Base-by-base conservation (phyloP, 2,329 filamentous ascomycete genomes). In the Pyrenophora teres region DNA sequence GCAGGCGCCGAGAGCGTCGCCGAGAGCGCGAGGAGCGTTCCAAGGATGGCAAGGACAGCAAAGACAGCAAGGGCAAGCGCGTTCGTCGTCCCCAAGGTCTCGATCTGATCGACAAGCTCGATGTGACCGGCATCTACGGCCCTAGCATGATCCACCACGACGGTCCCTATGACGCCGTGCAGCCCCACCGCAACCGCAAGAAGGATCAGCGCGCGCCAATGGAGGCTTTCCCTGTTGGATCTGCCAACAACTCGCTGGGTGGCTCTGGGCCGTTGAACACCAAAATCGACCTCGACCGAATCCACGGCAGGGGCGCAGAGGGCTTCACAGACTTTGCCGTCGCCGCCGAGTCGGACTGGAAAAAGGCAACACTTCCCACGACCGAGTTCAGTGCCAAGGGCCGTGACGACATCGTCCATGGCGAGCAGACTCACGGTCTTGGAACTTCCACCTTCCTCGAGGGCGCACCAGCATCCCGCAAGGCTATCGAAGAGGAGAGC, bases 371-470 rank as follows among this genome's bases (percentile, higher is more conserved):
- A n/a, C 56, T 54, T 9, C 44, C 58, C 16, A 40, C 64, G 38
- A 64, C 63, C 15, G 62, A 62, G 23, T 74, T 69, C 59, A 72
- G 69, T 37, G 62, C 80, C 77, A 65, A 74, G 76, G 54, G 70
- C 47, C 63, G 71, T 46, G 57, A 85, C 40, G 86, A 90, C 50
- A 83, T 88, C 40, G 82, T 97, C 12, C 91, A 97, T 63, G 93
- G 93, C 15, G 86, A 92, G 48, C 87, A 95, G 74, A 87, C 85
- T 3, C 78, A 90, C 55, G 94, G 94, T 8, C 78, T 99, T 6
- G 94, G 94, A 46, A 96, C 92, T 1, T 96, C 92, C 30, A 99
- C 94, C 2, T 97, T 97, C 80, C 77, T 99, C 18, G 94, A 99
- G 66, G 94, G 94, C 31, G 89, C 94, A 1, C 93, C 94, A 12